Base-by-base conservation (phyloP, 192 early-diverging fungal genomes). In the Podila epigama region DNA sequence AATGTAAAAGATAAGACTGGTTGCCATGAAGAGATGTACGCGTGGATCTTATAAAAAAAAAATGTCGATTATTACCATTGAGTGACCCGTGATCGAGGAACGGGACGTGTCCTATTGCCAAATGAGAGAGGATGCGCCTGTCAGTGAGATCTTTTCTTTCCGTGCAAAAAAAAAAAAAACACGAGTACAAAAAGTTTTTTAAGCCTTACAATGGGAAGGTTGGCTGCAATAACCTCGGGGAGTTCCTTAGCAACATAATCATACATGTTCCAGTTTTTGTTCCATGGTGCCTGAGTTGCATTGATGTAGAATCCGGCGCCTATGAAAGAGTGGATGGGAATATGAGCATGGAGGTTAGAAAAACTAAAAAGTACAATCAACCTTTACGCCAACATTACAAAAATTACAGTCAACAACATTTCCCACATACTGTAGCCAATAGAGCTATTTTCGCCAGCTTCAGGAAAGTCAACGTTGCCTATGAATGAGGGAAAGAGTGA, bases 241-340 rank as follows among this genome's bases (percentile, higher is more conserved):
- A 97, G 83, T 71, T 97, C 95, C 44, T 83, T 70, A 40, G 86
- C 87, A 56, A 95, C 82, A 75, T 95, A 95, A 11, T 89, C 85
- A 79, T 93, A 92, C 95, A 97, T 97, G 36, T 86, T 81, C 79
- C 93, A 96, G 84, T 89, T 83, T 29, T 84, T 81, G 40, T 68
- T 56, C 93, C 92, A 96, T 25, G 91, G 89, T 20, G 84, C 82
- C 57, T 89, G 82, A 10, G 94, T 95, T 10, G 94, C 92, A 65
- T 96, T 89, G 16, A 92, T 80, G 59, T 91, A 90, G 60, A 91
- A 90, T 35, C 89, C 81, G 34, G 88, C 88, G 22, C 88, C 85
- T 58, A 70, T 56, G 25, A 69, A 53, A 15, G 41, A 41, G n/a
- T n/a, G n/a, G n/a, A n/a, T n/a, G n/a, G n/a, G n/a, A n/a, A n/a